Percentiles rank a stretch among this genome's conserved stretches.
phyloP scores from a whole-genome alignment of 73 alveolate genomes.

The Paramecium octaurelia region DNA sequence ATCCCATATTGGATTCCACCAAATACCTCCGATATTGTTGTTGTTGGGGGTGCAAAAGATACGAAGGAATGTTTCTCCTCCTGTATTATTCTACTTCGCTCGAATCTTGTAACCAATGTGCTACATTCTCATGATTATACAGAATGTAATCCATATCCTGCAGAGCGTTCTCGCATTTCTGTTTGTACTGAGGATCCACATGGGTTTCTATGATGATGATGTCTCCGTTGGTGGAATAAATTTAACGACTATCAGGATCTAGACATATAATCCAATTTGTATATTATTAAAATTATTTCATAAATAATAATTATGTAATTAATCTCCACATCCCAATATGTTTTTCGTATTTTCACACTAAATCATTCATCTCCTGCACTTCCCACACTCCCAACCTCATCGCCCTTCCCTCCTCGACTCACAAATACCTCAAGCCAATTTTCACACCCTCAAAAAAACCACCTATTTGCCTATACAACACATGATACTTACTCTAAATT shows the following conservation, averaged over 20 bases:
- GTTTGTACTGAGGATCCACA: neutral
- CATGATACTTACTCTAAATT: neutral
- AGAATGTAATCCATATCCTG: neutral
- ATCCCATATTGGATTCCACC: slow-evolving; percentile 62
- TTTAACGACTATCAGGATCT: slow-evolving; percentile 24
- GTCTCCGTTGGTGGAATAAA: neutral
- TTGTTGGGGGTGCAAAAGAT: slow-evolving; percentile 39
- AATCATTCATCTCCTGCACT: neutral
- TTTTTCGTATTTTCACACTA: neutral
- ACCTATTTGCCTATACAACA: neutral
- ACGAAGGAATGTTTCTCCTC: slow-evolving; percentile 54
- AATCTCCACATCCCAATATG: neutral
- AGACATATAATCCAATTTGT: slow-evolving; percentile 10
- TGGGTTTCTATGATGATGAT: neutral
- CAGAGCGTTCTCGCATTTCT: neutral
- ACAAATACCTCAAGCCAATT: neutral
- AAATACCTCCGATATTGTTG: slow-evolving; percentile 44
- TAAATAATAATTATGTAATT: neutral
- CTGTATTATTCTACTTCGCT: slow-evolving; percentile 23
- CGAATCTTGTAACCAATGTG: slow-evolving; percentile 50
- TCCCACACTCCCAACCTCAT: neutral
- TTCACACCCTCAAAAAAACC: neutral
- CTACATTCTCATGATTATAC: neutral
- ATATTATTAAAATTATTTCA: neutral
- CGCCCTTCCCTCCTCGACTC: neutral